Evolutionary conservation across 768 basidiomycete species (phyloP).

Genomic region (Cytidiella melzeri): DNA sequence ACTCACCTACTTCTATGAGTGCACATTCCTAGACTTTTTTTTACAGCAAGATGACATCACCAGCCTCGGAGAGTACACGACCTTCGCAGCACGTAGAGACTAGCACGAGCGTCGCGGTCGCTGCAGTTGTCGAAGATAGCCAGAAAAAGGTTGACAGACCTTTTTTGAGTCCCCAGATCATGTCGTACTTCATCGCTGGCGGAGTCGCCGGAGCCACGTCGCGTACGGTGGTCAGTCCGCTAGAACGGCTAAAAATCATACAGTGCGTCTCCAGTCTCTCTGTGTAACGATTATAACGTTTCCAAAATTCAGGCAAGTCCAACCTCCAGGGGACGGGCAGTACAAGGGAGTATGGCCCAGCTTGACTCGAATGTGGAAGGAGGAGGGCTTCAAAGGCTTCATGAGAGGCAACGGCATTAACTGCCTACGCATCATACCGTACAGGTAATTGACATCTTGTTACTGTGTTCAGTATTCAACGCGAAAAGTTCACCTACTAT

Average conservation of each 20-base stretch:
- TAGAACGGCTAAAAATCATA: conserved; percentile 95
- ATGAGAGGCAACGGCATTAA: conserved; percentile 95
- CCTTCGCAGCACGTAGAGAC: neutral
- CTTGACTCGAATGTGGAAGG: conserved; percentile 83
- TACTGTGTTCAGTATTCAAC: neutral
- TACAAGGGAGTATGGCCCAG: conserved; percentile 85
- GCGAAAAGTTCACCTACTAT: neutral
- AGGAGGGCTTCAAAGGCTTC: conserved; percentile 89
- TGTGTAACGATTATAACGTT: neutral
- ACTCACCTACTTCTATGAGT: neutral
- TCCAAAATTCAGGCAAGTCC: conserved; percentile 67
- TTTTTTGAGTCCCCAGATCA: conserved; percentile 30
- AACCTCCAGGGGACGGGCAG: conserved; percentile 57
- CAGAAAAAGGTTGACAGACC: conserved; percentile 10
- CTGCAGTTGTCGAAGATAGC: neutral
- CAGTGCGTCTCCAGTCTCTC: conserved; percentile 55
- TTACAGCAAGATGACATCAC: conserved; percentile 16
- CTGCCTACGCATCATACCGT: conserved; percentile 89
- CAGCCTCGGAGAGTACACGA: neutral
- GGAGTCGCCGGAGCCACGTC: conserved; percentile 61
- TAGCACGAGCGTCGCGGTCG: neutral
- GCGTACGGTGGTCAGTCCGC: conserved; percentile 85
- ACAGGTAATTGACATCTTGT: conserved; percentile 30
- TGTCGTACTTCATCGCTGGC: conserved; percentile 49
- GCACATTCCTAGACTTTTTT: neutral